Conservation (phyloP, 1,284 basidiomycete species). For the Psilocybe mexicana region DNA sequence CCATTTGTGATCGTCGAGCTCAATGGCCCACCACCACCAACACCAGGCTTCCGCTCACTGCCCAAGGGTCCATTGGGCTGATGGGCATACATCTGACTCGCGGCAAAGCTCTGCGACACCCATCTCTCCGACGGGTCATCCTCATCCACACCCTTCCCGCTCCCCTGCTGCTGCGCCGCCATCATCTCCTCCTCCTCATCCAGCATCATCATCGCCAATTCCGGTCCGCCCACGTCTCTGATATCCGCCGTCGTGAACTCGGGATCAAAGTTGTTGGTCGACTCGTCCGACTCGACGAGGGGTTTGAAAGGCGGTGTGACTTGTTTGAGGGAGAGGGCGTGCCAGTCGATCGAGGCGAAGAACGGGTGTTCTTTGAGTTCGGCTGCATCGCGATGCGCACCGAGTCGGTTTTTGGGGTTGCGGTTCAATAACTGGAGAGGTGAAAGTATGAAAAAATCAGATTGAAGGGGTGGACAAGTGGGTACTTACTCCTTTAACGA, state of each 20-base stretch:
- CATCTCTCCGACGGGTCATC: slow-evolving; percentile 76
- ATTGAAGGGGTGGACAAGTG: slow-evolving; percentile 23
- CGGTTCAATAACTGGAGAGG: slow-evolving; percentile 84
- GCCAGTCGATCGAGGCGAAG: slow-evolving; percentile 93
- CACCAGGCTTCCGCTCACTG: slow-evolving; percentile 43
- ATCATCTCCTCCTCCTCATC: slow-evolving; percentile 8
- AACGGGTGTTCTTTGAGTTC: slow-evolving; percentile 98
- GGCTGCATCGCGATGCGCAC: slow-evolving; percentile 86
- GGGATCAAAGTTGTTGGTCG: slow-evolving; percentile 96
- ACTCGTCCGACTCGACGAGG: slow-evolving; percentile 96
- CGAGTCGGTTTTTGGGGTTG: slow-evolving; percentile 95
- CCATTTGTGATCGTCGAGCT: slow-evolving; percentile 18
- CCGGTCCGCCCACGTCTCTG: slow-evolving; percentile 66
- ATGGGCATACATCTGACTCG: slow-evolving; percentile 41
- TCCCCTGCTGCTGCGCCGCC: neutral
- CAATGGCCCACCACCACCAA: slow-evolving; percentile 15
- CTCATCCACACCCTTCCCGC: slow-evolving; percentile 37
- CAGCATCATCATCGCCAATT: slow-evolving; percentile 13
- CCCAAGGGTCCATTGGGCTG: slow-evolving; percentile 76
- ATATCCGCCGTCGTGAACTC: slow-evolving; percentile 94
- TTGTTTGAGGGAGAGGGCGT: slow-evolving; percentile 83
- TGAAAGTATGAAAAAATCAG: neutral
- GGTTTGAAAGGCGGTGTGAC: slow-evolving; percentile 98
- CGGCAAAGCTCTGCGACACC: slow-evolving; percentile 50
- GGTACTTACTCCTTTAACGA: slow-evolving; percentile 89